A percentile compares a stretch with the other conserved stretches of the same genome.
phyloP scores from a whole-genome alignment of 345 rosid genomes.

The Hirschfeldia incana region DNA sequence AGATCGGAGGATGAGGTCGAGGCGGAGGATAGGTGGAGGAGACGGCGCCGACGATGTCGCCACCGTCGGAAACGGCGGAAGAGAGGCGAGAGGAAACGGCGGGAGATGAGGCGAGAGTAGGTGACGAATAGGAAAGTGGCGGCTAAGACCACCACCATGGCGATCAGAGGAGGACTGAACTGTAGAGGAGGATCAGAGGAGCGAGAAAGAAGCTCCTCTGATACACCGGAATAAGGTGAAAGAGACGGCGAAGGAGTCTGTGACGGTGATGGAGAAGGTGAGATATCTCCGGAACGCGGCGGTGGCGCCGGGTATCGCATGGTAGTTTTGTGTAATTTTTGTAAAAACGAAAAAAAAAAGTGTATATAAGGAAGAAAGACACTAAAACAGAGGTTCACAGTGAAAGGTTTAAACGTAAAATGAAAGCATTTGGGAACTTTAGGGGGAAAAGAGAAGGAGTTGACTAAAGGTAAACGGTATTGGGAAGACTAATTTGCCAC shows the following conservation, averaged over 20 bases:
- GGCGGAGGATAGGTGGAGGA: slow-evolving; percentile 45
- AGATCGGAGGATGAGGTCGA: slow-evolving; percentile 51
- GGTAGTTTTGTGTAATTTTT: slow-evolving; percentile 5
- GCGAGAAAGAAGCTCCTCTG: slow-evolving; percentile 14
- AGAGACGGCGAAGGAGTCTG: slow-evolving; percentile 37
- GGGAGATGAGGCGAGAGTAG: slow-evolving; percentile 82
- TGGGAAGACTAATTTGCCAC: slow-evolving; percentile 29
- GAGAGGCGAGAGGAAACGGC: slow-evolving; percentile 51
- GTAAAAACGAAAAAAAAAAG: background rate
- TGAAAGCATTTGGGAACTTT: slow-evolving; percentile 3
- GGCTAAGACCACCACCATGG: slow-evolving; percentile 83
- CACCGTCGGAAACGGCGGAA: slow-evolving; percentile 52
- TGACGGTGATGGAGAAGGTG: background rate
- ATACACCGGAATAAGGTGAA: slow-evolving; percentile 14
- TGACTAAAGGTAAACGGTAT: slow-evolving; percentile 40
- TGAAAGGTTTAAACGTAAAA: slow-evolving; percentile 33
- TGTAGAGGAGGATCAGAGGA: slow-evolving; percentile 55
- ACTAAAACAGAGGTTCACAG: slow-evolving; percentile 27
- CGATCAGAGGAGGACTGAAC: slow-evolving; percentile 89
- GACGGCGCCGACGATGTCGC: slow-evolving; percentile 51
- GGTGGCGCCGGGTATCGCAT: slow-evolving; percentile 35
- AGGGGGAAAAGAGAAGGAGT: background rate
- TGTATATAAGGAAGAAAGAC: background rate
- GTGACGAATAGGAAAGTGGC: slow-evolving; percentile 73
- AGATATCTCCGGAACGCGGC: no score